phyloP scores from a whole-genome alignment of 1,284 basidiomycete genomes.

The Volvariella volvacea region DNA sequence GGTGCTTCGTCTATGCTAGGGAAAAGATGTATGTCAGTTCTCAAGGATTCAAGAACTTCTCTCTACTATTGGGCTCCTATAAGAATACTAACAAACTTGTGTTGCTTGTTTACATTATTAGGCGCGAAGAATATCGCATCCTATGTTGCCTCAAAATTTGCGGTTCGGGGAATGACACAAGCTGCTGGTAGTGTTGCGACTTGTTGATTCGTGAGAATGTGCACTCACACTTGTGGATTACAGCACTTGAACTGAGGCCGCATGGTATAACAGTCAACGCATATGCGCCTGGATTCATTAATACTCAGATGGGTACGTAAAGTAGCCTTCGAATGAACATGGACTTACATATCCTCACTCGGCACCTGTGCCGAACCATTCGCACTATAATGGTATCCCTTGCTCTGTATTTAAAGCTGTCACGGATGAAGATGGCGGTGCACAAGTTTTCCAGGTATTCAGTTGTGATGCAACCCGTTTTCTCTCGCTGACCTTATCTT shows the following conservation, averaged over 20 bases:
- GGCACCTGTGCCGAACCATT: background rate
- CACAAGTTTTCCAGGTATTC: background rate
- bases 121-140: background rate
- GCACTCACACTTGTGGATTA: background rate
- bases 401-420: background rate
- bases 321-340: constrained; percentile 2
- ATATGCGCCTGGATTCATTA: constrained; percentile 19
- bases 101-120: too few relatives aligned
- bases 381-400: background rate
- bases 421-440: background rate
- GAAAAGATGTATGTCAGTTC: constrained; percentile 27
- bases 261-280: constrained; percentile 25
- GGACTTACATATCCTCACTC: too few relatives aligned
- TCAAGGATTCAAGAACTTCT: too few relatives aligned
- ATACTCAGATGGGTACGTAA: too few relatives aligned
- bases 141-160: constrained; percentile 23
- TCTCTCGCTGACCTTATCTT: background rate
- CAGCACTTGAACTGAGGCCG: constrained; percentile 19
- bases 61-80: too few relatives aligned
- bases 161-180: constrained; percentile 24
- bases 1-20: constrained; percentile 28
- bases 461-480: background rate
- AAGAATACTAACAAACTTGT: too few relatives aligned
- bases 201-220: constrained; percentile 12
- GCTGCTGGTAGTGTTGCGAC: constrained; percentile 21